phyloP scores from a whole-genome alignment of 2,329 filamentous ascomycete species.

The Corinectria fuckeliana region DNA sequence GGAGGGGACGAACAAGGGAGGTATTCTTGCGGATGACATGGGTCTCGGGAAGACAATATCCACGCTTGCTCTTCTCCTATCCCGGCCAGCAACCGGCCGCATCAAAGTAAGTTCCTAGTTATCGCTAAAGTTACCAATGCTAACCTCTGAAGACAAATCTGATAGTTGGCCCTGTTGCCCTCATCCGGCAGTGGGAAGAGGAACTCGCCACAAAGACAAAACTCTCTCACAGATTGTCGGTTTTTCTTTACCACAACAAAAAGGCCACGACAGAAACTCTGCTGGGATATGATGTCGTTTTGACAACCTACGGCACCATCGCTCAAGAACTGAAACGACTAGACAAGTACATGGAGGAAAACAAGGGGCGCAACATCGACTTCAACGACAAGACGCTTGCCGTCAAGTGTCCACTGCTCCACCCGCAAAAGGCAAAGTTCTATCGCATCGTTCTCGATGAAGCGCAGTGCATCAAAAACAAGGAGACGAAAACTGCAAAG shows the following conservation, averaged over 20 bases:
- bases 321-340: constrained; percentile 66
- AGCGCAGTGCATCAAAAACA: constrained; percentile 84
- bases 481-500: constrained; percentile 72
- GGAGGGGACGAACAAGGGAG: constrained; percentile 78
- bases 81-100: constrained; percentile 61
- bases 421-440: constrained; percentile 68
- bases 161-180: constrained; percentile 79
- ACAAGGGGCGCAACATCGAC: constrained; percentile 48
- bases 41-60: constrained; percentile 90
- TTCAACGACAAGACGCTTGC: constrained; percentile 46
- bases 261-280: constrained; percentile 67
- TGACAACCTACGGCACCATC: constrained; percentile 88
- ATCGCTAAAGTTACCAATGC: background rate
- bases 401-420: constrained; percentile 63
- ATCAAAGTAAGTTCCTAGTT: constrained; percentile 39
- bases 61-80: constrained; percentile 77
- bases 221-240: constrained; percentile 61
- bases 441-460: constrained; percentile 85
- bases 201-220: constrained; percentile 78
- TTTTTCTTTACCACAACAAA: constrained; percentile 75
- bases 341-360: constrained; percentile 58
- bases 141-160: constrained; percentile 71
- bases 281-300: constrained; percentile 74
- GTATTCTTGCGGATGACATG: constrained; percentile 93
- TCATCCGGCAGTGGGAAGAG: constrained; percentile 84